phyloP scores from a whole-genome alignment of 2,329 filamentous ascomycete genomes.

The Balansia obtecta region DNA sequence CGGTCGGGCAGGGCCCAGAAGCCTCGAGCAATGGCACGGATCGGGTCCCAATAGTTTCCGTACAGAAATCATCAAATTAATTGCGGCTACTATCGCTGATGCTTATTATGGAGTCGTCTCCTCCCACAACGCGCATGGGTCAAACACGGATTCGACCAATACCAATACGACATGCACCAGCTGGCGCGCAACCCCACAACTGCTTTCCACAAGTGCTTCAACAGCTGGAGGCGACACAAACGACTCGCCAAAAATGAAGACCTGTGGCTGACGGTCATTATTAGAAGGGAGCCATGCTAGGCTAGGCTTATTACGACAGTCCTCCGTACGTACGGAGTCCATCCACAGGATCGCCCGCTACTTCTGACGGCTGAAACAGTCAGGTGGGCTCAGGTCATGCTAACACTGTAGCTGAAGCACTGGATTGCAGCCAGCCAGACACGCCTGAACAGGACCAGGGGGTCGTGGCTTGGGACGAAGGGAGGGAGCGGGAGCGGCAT shows the following conservation, averaged over 20 bases:
- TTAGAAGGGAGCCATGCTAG: background rate
- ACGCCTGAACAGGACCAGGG: background rate
- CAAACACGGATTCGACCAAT: background rate
- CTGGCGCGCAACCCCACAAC: background rate
- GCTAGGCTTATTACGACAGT: background rate
- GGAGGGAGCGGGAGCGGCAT: conserved; percentile 5
- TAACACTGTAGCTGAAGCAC: conserved; percentile 8
- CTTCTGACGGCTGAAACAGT: background rate
- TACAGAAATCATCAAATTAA: background rate
- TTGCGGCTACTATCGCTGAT: background rate
- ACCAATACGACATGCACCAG: background rate
- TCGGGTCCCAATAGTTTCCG: background rate
- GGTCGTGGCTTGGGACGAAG: conserved; percentile 4
- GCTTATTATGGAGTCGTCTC: background rate
- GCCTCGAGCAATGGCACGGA: background rate
- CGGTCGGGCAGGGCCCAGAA: background rate
- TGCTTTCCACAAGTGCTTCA: background rate
- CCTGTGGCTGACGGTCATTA: background rate
- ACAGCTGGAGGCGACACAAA: background rate
- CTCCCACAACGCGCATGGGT: background rate
- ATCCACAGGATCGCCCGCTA: background rate
- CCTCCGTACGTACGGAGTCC: background rate
- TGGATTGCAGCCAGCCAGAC: conserved; percentile 9
- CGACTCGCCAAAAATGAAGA: background rate
- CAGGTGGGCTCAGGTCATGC: conserved; percentile 4